phyloP scores from a whole-genome alignment of 1,284 basidiomycete genomes.

The Mycena sp. region DNA sequence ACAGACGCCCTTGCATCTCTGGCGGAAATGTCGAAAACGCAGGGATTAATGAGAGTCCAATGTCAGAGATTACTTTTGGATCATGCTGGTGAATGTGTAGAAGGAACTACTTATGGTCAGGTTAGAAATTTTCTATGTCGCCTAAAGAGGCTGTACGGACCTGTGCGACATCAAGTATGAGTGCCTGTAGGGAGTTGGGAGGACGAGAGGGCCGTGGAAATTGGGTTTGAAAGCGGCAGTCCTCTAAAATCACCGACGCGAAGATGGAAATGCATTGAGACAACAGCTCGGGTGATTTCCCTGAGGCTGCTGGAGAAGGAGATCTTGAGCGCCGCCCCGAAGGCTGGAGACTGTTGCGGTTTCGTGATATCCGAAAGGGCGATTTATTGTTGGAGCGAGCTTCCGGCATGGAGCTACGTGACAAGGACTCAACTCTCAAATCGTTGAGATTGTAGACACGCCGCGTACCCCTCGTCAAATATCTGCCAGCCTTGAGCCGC shows the following conservation, averaged over 20 bases:
- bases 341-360: slow-evolving; percentile 49
- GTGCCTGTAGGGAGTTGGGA: slow-evolving; percentile 72
- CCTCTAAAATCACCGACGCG: slow-evolving; percentile 70
- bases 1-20: slow-evolving; percentile 67
- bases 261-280: slow-evolving; percentile 71
- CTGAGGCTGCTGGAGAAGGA: slow-evolving; percentile 52
- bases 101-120: slow-evolving; percentile 50
- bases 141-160: slow-evolving; percentile 3
- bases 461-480: slow-evolving; percentile 54
- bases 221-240: slow-evolving; percentile 72
- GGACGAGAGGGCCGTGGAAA: slow-evolving; percentile 68
- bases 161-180: slow-evolving; percentile 72
- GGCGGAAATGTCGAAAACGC: slow-evolving; percentile 73
- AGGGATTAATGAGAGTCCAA: slow-evolving; percentile 73
- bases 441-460: neutral
- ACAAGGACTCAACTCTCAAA: neutral
- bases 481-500: slow-evolving; percentile 69
- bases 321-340: slow-evolving; percentile 60
- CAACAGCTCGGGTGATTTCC: slow-evolving; percentile 58
- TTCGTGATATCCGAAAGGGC: slow-evolving; percentile 58
- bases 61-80: slow-evolving; percentile 62
- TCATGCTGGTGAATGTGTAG: slow-evolving; percentile 63
- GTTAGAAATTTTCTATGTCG: neutral
- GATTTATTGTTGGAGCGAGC: slow-evolving; percentile 47
- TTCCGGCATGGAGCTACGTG: slow-evolving; percentile 25